Conservation (phyloP, 225 moss, liverwort and hornwort species). For the Pseudisothecium myosuroides region DNA sequence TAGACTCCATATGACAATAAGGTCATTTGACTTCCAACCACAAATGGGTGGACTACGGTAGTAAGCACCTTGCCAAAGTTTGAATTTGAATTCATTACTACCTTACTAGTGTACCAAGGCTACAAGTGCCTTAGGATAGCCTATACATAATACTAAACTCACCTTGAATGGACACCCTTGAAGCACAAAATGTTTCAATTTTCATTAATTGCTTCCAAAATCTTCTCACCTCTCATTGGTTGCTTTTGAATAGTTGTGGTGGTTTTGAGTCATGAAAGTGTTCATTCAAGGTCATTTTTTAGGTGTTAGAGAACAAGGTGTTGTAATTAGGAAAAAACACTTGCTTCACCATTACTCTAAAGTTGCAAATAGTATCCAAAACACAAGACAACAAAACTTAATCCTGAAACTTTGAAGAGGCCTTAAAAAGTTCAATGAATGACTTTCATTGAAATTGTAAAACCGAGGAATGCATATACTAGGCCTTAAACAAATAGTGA, state of each 20-base stretch:
- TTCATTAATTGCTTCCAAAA: neutral
- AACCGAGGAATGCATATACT: neutral
- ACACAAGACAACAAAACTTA: neutral
- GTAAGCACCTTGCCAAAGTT: neutral
- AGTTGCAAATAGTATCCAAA: neutral
- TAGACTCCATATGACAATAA: neutral
- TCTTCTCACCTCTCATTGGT: neutral
- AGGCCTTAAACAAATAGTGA: neutral
- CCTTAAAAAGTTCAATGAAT: neutral
- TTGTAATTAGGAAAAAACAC: neutral
- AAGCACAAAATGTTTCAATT: neutral
- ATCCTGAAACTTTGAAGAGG: accelerated
- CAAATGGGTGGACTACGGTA: neutral
- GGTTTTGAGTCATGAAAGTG: neutral
- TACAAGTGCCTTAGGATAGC: neutral
- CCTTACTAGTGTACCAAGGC: neutral
- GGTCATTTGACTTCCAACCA: neutral
- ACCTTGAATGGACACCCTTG: neutral
- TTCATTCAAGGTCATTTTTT: neutral
- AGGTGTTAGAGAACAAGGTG: neutral
- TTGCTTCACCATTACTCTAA: neutral
- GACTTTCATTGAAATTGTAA: neutral
- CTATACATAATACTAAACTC: no score
- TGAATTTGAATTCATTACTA: neutral
- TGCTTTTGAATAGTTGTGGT: neutral